Base-by-base conservation (phyloP, 805 yeast genomes). In the Dipodascopsis uninucleata region DNA sequence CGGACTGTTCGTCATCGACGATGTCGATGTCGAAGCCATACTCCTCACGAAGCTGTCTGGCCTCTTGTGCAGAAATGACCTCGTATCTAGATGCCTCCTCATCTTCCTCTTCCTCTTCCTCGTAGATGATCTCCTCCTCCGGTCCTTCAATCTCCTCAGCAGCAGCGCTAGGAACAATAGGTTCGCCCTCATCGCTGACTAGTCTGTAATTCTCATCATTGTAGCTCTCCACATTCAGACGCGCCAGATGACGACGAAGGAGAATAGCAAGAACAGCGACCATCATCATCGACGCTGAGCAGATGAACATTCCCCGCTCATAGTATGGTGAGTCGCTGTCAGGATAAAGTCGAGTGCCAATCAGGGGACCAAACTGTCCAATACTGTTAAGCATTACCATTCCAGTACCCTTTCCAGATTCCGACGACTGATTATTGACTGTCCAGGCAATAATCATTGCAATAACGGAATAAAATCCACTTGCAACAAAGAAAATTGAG, bases 321-420 rank as follows among this genome's bases (percentile, higher is more conserved):
- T 53, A 53, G 38, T 52, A 46, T 17, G 58, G 58, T 12, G 55
- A 56, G 24, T 53, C 56, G 5, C 57, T 36, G 16, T 46, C 55
- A 12, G 58, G 58, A 18, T 52, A 61, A 14, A 61, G 29, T 14
- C 64, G 44, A 4, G 61, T 58, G 21, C 64, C 65, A 10, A 61
- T 39, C 32, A 61, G 35, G 5, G 63, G 58, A 7, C 64, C 65
- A 32, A 59, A 49, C 39, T 61, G 64, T 20, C 65, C 65, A 22
- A 59, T 48, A 25, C 57, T 43, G 41, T 58, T 60, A 25, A 61
- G 46, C 36, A 61, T 24, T 10, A 61, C 55, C 37, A 56, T 55
- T 7, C 61, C 62, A n/a, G 56, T 49, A n/a, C 63, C 62, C 31
- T 57, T 56, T 16, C 55, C 49, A 18, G 60, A 43, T 35, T 60